Evolutionary conservation across 352 stramenopile genomes (phyloP).

Genomic region (Globisporangium yorkense): DNA sequence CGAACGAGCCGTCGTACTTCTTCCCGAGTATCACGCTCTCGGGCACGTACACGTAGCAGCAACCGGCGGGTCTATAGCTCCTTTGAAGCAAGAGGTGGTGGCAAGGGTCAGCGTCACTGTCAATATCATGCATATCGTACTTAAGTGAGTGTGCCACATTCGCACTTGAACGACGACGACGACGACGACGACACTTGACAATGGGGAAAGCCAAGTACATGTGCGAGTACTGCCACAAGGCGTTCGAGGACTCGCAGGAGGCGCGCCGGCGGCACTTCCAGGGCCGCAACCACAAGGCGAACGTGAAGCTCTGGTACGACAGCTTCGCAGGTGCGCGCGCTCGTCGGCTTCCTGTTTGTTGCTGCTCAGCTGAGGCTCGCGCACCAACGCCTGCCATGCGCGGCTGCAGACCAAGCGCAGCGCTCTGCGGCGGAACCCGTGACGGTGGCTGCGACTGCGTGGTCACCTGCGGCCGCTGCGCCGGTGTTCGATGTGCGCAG

Average conservation of each 20-base stretch:
- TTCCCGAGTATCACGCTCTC: conserved; percentile 85
- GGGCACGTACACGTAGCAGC: conserved; percentile 62
- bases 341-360: neutral
- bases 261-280: conserved; percentile 55
- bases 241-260: conserved; percentile 74
- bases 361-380: neutral
- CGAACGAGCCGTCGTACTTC: conserved; percentile 72
- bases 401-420: conserved; percentile 33
- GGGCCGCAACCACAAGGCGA: conserved; percentile 69
- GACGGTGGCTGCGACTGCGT: neutral
- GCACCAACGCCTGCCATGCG: neutral
- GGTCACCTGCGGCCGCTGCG: neutral
- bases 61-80: too few species aligned
- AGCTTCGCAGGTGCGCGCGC: conserved; percentile 61
- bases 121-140: conserved; percentile 23
- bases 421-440: conserved; percentile 5
- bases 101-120: too few species aligned
- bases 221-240: conserved; percentile 81
- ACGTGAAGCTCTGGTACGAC: conserved; percentile 85
- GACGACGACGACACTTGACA: too few species aligned
- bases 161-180: too few species aligned
- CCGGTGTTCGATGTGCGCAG: conserved; percentile 14
- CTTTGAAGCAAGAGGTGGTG: too few species aligned
- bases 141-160: conserved; percentile 14
- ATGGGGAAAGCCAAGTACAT: conserved; percentile 55